These are phyloP conservation scores for Papiliotrema terrestris DNA, from an alignment of 1,284 basidiomycete genomes.

Conservation along the genomic window DNA sequence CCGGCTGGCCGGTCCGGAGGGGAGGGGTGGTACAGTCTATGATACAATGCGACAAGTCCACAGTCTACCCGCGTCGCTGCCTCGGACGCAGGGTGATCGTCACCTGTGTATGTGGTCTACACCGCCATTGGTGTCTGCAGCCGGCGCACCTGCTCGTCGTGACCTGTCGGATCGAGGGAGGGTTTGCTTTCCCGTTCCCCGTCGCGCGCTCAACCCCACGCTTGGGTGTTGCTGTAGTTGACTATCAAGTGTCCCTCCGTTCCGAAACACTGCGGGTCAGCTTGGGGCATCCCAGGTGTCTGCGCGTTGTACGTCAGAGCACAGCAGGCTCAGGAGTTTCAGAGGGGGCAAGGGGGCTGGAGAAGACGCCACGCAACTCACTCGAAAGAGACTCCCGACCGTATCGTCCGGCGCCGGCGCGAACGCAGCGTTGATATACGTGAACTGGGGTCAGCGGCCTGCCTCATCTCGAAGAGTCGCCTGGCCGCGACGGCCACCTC, in stretches of 20 bases:
- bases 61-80: too few relatives aligned
- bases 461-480: background rate
- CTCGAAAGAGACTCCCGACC: conserved; percentile 75
- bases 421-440: conserved; percentile 98
- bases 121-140: too few relatives aligned
- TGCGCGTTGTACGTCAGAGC: background rate
- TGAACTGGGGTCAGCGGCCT: conserved; percentile 62
- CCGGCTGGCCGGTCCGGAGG: too few relatives aligned
- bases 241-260: conserved; percentile 93
- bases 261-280: conserved; percentile 68
- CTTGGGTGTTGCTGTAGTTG: conserved; percentile 65
- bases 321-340: conserved; percentile 2
- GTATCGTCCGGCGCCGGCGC: conserved; percentile 90
- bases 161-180: too few relatives aligned
- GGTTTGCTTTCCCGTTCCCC: too few relatives aligned
- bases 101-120: too few relatives aligned
- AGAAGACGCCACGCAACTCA: conserved; percentile 36
- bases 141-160: too few relatives aligned
- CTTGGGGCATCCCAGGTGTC: background rate
- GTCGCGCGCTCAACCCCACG: conserved; percentile 29
- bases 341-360: conserved; percentile 1
- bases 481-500: background rate
- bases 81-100: too few relatives aligned
- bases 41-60: too few relatives aligned
- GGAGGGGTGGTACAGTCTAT: too few relatives aligned